Evolutionary conservation across 2,329 filamentous ascomycete species (phyloP), one percentile per base, ranked within the genome.

Genomic region (Pyrenochaeta sp.): DNA sequence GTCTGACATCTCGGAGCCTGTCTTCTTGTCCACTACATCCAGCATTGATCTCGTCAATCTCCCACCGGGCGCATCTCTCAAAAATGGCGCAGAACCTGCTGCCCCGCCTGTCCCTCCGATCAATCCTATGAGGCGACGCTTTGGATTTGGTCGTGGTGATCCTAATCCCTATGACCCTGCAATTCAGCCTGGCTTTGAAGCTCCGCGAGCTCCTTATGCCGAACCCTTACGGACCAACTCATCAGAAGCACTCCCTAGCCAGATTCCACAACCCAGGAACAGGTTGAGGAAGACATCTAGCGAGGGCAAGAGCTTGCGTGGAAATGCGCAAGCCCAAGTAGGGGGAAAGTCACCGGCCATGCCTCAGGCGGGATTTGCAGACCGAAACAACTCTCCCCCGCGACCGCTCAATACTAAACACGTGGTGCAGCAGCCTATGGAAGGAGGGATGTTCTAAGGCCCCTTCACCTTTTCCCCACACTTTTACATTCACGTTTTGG

Each of bases 1-100:
- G 66, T 72, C 75, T 9, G 78, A 81, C 44, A 87, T 87, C 35
- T 85, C 82, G 2, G 83, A 86, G 55, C 84, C 84, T 0, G 73
- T 71, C 3, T 74, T 81, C 47, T 58, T 80, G 18, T 79, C 77
- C 2, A 74, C 75, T 7, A 85, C 83, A 3, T 83, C 80, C 2
- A 80, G 81, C 30, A 76, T 84, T 19, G 81, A 83, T 31, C 79
- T 80, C 0, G 74, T 85, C 23, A 80, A 79, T 23, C 73, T 86
- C 8, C 81, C 82, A 10, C 61, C 76, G n/a, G 79, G 79, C 19
- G 78, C 80, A 2, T 79, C 77, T 4, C 69, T 82, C 23, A 77
- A 71, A 65, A 83, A 81, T 43, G 80, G 79, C 34, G 74, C 73
- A 53, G 61, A 66, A 14, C 19, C 50, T 6, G 39, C 38, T 8